These are phyloP conservation scores for Besnoitia besnoiti DNA, from an alignment of 169 alveolate species.

Conservation along the genomic window DNA sequence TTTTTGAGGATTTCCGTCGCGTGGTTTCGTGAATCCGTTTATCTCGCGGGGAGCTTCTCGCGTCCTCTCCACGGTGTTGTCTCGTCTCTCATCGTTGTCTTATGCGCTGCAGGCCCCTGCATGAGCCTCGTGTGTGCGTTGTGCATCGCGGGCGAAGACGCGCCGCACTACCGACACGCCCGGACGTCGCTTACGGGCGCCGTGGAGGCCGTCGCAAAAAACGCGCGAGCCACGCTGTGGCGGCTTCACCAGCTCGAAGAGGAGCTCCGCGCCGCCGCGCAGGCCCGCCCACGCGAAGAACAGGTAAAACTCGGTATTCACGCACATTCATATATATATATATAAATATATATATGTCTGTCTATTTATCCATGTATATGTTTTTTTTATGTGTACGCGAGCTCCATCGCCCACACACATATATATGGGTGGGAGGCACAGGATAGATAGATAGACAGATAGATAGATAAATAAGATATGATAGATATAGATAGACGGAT, in stretches of 20 bases:
- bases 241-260: neutral
- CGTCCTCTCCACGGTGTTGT: neutral
- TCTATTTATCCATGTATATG: neutral
- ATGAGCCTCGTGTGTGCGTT: neutral
- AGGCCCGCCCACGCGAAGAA: neutral
- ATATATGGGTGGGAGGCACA: no score
- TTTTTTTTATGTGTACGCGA: neutral
- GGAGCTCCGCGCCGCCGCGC: neutral
- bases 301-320: neutral
- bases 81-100: neutral
- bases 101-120: neutral
- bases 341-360: no score
- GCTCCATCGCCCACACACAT: neutral
- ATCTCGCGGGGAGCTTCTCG: no score
- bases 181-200: neutral
- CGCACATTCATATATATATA: neutral
- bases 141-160: conserved; percentile 11
- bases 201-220: neutral
- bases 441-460: neutral
- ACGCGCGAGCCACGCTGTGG: neutral
- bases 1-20: no score
- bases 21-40: no score
- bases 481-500: neutral
- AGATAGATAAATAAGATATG: neutral
- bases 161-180: neutral